phyloP scores from a whole-genome alignment of 805 yeast genomes.

The Pichia manshurica region DNA sequence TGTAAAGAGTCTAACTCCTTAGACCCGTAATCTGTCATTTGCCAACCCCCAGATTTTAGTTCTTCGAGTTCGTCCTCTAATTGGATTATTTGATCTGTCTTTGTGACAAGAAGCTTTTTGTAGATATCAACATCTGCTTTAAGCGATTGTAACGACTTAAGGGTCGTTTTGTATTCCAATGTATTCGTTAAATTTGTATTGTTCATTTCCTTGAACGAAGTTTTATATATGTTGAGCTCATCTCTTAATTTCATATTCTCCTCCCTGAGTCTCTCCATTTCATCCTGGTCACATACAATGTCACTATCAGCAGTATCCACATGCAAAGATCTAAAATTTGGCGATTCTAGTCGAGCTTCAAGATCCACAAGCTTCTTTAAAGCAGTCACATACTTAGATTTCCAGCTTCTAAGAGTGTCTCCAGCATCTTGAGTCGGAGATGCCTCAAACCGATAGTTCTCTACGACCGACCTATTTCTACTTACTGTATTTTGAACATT shows the following conservation, averaged over 20 bases:
- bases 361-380: slow-evolving; percentile 9
- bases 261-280: not conserved
- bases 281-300: not conserved
- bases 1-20: not conserved
- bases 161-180: not conserved
- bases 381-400: slow-evolving; percentile 5
- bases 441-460: not conserved
- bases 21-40: not conserved
- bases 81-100: slow-evolving; percentile 10
- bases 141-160: not conserved
- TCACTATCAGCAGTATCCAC: not conserved
- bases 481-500: slow-evolving; percentile 16
- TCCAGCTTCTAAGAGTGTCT: slow-evolving; percentile 1
- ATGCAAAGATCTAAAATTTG: not conserved
- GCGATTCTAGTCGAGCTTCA: slow-evolving; percentile 4
- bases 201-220: not conserved
- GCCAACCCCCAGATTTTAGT: not conserved
- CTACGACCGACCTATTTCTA: not conserved
- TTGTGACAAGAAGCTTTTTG: slow-evolving; percentile 8
- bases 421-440: not conserved
- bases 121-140: slow-evolving; percentile 7
- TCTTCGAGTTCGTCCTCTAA: slow-evolving; percentile 4
- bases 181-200: not conserved
- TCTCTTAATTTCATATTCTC: not conserved
- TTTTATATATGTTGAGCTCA: not conserved